Evolutionary conservation across 495 filamentous ascomycete species (phyloP).

Genomic region (Penicillium roqueforti): DNA sequence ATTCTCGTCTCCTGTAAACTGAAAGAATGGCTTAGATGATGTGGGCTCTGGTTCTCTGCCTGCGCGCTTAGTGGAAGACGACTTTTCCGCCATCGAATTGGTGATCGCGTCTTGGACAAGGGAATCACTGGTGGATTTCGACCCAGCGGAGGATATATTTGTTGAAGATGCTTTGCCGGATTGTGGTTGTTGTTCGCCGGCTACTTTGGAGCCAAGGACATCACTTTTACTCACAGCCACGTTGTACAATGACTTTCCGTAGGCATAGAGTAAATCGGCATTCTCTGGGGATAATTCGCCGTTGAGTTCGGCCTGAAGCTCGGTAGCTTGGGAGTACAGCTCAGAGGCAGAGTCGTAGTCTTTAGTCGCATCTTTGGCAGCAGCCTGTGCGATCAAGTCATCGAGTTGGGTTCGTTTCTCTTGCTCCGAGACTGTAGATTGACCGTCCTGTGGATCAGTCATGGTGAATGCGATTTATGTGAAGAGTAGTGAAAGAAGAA

Average conservation of each 20-base stretch:
- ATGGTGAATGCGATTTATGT: slow-evolving; percentile 12
- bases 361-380: slow-evolving; percentile 74
- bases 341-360: slow-evolving; percentile 81
- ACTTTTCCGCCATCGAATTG: slow-evolving; percentile 24
- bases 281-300: slow-evolving; percentile 88
- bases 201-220: slow-evolving; percentile 80
- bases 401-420: slow-evolving; percentile 32
- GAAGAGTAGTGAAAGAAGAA: neutral
- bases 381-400: slow-evolving; percentile 53
- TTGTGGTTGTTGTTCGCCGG: slow-evolving; percentile 49
- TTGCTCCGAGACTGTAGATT: slow-evolving; percentile 5
- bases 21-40: slow-evolving; percentile 70
- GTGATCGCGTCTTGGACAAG: slow-evolving; percentile 30
- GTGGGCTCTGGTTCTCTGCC: slow-evolving; percentile 32
- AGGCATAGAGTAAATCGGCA: slow-evolving; percentile 86
- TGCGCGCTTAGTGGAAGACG: slow-evolving; percentile 37
- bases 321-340: slow-evolving; percentile 79
- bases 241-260: slow-evolving; percentile 88
- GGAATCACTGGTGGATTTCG: slow-evolving; percentile 16
- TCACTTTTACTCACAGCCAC: slow-evolving; percentile 92
- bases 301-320: slow-evolving; percentile 85
- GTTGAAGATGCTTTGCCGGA: slow-evolving; percentile 27
- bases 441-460: slow-evolving; percentile 14
- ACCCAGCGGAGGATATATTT: slow-evolving; percentile 13
- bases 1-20: slow-evolving; percentile 92